Base-by-base conservation (phyloP, 2,329 filamentous ascomycete genomes). In the Epichloe gansuensis region DNA sequence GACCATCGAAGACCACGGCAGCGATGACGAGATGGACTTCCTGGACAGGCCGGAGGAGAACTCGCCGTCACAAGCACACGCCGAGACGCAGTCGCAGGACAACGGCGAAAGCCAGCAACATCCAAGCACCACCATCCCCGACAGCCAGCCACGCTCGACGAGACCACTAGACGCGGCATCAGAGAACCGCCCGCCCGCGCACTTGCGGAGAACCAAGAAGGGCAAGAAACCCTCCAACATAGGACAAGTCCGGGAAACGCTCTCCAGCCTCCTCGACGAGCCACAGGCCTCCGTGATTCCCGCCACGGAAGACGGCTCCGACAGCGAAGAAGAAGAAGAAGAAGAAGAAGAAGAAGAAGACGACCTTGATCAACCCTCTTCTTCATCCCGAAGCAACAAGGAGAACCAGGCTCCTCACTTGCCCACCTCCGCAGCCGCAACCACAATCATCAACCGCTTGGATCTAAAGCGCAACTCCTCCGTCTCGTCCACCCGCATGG, bases 1-100 rank as follows among this genome's bases (percentile, higher is more conserved):
- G 58, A 89, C 89, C 6, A 87, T 98, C 50, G 90, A 95, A 61
- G 91, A 96, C 63, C 80, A 80, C 48, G 86, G 84, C 54, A 75
- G 76, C 60, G 86, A 88, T 46, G 84, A 93, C 52, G 85, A 89
- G 52, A 79, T 86, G 67, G 86, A 91, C 58, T 85, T 95, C 61
- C 69, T 89, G 8, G 79, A 83, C 45, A 74, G 17, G 17, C 13
- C 80, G 42, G 56, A 62, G 0, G 63, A n/a, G n/a, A n/a, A 65
- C 9, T 61, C 62, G 31, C 56, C 56, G 28, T 57, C 57, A 9
- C 62, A 63, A 31, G 66, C 71, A 35, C 74, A 69, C 54, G 69
- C 62, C 2, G 7, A 25, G 4, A 3, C 44, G 31, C 62, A 66
- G 49, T 63, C 63, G 17, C 69, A 67, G 53, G 61, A 52, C 8